Base-by-base conservation (phyloP, 2,329 filamentous ascomycete species). In the Xylariaceae sp. region DNA sequence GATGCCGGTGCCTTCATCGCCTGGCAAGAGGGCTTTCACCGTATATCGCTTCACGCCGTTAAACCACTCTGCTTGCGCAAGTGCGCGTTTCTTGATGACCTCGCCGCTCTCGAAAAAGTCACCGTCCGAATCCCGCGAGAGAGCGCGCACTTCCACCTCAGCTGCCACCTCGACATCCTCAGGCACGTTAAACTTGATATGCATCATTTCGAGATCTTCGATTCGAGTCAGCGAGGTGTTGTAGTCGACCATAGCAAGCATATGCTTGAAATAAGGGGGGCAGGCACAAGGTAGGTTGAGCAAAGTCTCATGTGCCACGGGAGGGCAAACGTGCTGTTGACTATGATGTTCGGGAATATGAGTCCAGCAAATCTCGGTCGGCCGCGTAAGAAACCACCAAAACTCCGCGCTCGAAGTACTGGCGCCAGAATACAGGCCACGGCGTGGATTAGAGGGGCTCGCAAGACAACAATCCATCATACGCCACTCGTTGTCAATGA, bases 41-140 rank as follows among this genome's bases (percentile, higher is more conserved):
- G 92, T 96, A 72, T 96, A 97, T 26, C 91, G 87, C 74, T 99
- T 99, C 63, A 89, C 81, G 16, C 92, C 92, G 62, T 83, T 84
- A 66, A 90, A 84, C 95, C 95, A 99, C 70, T 96, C 92, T 2
- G 91, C 90, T 73, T 99, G 95, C 1, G 92, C 88, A 20, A 99
- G 79, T 1, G 92, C 93, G 51, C 89, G 87, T 76, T 97, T 98
- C 69, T 84, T 89, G 20, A 96, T 80, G 21, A 89, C 78, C 14
- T 98, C 93, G 32, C 95, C 93, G 63, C 87, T 96, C 73, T 99
- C 95, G 70, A 96, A 98, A 61, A 88, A 83, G 71, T 99, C 95
- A 2, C 95, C 96, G 69, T 99, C 95, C 0, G 81, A 81, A 70
- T 99, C 95, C 40, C 88, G 82, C 1, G 89, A 84, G 70, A 90